phyloP scores from a whole-genome alignment of 352 stramenopile species.

The Pythium coloratum region DNA sequence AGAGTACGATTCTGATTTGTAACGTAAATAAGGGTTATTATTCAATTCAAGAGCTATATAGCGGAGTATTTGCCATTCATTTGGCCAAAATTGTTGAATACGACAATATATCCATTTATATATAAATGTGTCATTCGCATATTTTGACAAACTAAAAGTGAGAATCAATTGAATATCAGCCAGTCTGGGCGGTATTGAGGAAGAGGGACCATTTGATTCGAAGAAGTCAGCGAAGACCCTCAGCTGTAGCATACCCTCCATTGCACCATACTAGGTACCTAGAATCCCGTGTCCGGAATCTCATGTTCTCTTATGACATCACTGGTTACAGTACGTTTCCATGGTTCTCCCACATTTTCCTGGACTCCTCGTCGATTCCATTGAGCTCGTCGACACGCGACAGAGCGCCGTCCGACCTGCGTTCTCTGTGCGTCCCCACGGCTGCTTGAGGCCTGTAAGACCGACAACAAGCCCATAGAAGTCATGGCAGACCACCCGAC shows the following conservation, averaged over 20 bases:
- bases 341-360: background rate
- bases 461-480: background rate
- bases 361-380: background rate
- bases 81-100: too few species aligned
- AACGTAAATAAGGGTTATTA: too few species aligned
- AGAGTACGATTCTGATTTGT: too few species aligned
- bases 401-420: background rate
- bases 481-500: slow-evolving; percentile 24
- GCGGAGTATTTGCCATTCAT: too few species aligned
- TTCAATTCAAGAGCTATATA: too few species aligned
- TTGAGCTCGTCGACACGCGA: background rate
- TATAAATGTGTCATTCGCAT: too few species aligned
- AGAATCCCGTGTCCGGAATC: slow-evolving; percentile 5
- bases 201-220: too few species aligned
- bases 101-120: too few species aligned
- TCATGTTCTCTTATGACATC: slow-evolving; percentile 28
- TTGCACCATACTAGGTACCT: background rate
- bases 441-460: background rate
- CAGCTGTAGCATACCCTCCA: background rate
- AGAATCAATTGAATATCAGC: too few species aligned
- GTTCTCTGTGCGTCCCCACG: background rate
- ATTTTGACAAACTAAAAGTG: too few species aligned
- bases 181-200: too few species aligned
- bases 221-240: background rate
- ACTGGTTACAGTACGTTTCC: slow-evolving; percentile 2